Percentiles rank a stretch among this genome's conserved stretches.
Evolutionary conservation across 1,284 basidiomycete genomes (phyloP).

Genomic region (Mycena sp.): DNA sequence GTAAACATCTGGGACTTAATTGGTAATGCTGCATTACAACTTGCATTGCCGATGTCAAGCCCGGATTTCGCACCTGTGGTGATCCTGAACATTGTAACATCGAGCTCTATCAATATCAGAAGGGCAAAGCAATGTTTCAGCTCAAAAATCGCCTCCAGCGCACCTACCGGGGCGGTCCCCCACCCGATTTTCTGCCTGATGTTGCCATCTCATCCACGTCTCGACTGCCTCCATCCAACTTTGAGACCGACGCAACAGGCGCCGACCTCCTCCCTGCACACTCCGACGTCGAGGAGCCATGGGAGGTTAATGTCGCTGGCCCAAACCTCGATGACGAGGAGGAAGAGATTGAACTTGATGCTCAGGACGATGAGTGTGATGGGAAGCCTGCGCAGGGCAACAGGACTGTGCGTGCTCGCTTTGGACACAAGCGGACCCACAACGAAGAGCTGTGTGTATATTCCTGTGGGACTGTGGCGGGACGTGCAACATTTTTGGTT

Average conservation of each 20-base stretch:
- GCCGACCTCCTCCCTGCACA: background rate
- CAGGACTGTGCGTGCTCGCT: background rate
- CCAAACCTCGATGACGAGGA: background rate
- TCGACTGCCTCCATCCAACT: background rate
- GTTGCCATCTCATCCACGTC: background rate
- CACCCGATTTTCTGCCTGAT: background rate
- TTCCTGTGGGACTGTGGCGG: background rate
- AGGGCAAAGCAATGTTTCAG: constrained; percentile 19
- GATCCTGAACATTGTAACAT: background rate
- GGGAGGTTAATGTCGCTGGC: background rate
- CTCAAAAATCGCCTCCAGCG: constrained; percentile 12
- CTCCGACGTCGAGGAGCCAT: background rate
- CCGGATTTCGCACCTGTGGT: constrained; percentile 7
- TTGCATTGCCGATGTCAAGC: background rate
- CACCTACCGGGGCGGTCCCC: background rate
- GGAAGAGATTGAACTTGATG: background rate
- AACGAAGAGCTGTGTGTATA: constrained; percentile 9
- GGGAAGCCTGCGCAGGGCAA: background rate
- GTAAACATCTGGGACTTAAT: background rate
- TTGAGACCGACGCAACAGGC: background rate
- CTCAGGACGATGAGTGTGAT: background rate
- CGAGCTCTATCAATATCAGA: constrained; percentile 11
- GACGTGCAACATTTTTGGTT: constrained; percentile 5
- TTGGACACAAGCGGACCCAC: constrained; percentile 1
- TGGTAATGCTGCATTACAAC: constrained; percentile 1